Evolutionary conservation across 306 rosid species (phyloP).

Genomic region (Alnus glutinosa): DNA sequence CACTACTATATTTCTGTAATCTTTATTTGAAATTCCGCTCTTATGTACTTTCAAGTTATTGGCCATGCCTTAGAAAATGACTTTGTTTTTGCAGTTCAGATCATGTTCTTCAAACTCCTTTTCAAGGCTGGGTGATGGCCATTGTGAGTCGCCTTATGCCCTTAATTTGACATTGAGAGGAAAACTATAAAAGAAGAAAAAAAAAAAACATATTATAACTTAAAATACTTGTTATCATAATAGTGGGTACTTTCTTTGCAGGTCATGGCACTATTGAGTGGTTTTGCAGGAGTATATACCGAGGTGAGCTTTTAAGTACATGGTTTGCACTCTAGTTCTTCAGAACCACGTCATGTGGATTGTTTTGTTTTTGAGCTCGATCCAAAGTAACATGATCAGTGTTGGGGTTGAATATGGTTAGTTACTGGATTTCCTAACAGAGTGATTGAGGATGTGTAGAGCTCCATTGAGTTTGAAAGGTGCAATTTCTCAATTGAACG

Average conservation of each 20-base stretch:
- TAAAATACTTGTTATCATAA: slow-evolving; percentile 22
- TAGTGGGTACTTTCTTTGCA: slow-evolving; percentile 37
- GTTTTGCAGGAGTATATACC: slow-evolving; percentile 95
- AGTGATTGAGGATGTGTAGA: neutral
- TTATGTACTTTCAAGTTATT: slow-evolving; percentile 6
- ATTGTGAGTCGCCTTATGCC: neutral
- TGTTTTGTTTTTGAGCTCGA: slow-evolving; percentile 24
- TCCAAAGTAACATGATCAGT: slow-evolving; percentile 16
- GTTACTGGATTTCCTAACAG: neutral
- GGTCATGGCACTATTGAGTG: slow-evolving; percentile 97
- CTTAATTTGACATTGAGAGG: slow-evolving; percentile 13
- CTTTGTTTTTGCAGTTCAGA: slow-evolving; percentile 67
- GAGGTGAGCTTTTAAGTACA: slow-evolving; percentile 63
- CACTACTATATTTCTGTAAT: slow-evolving; percentile 1
- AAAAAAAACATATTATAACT: neutral
- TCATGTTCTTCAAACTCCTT: slow-evolving; percentile 6
- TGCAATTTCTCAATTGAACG: slow-evolving; percentile 20
- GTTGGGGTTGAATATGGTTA: neutral
- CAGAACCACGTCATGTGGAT: slow-evolving; percentile 6
- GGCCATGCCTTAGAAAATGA: slow-evolving; percentile 20
- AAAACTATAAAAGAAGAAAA: neutral
- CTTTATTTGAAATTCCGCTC: slow-evolving; percentile 14
- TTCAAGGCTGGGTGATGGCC: too few relatives aligned
- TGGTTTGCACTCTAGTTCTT: slow-evolving; percentile 15
- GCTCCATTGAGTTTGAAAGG: neutral